These are phyloP conservation scores for Fusarium fujikuroi DNA, from an alignment of 2,329 filamentous ascomycete genomes.

Conservation along the genomic window DNA sequence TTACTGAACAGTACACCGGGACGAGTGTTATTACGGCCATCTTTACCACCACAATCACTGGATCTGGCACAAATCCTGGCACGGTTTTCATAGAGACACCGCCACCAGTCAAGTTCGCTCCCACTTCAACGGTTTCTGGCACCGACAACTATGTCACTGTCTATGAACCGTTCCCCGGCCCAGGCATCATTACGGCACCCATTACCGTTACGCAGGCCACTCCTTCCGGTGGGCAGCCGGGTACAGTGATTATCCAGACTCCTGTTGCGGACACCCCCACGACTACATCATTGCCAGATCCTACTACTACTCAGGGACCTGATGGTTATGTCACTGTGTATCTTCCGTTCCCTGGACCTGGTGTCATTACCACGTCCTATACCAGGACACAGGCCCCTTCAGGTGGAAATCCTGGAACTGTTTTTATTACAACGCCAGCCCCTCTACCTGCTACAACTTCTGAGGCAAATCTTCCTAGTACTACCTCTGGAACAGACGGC, in stretches of 20 bases:
- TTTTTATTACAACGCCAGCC: slow-evolving; percentile 27
- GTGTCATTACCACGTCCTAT: slow-evolving; percentile 16
- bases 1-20: slow-evolving; percentile 17
- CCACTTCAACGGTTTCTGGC: slow-evolving; percentile 19
- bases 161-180: slow-evolving; percentile 25
- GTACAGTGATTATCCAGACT: slow-evolving; percentile 26
- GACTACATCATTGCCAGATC: not conserved
- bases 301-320: slow-evolving; percentile 9
- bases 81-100: slow-evolving; percentile 31
- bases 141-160: slow-evolving; percentile 26
- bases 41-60: slow-evolving; percentile 21
- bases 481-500: slow-evolving; percentile 15
- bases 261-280: not conserved
- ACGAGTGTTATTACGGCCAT: slow-evolving; percentile 20
- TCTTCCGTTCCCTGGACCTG: slow-evolving; percentile 23
- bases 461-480: slow-evolving; percentile 17
- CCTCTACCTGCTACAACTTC: slow-evolving; percentile 8
- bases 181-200: slow-evolving; percentile 28
- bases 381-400: slow-evolving; percentile 24
- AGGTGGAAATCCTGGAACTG: slow-evolving; percentile 21
- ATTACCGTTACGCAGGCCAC: slow-evolving; percentile 19
- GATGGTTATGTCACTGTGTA: slow-evolving; percentile 23
- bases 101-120: slow-evolving; percentile 16
- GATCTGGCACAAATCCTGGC: slow-evolving; percentile 19
- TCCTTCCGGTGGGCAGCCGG: slow-evolving; percentile 18